Conservation (phyloP, 306 rosid genomes). For the Hylodesmum podocarpum region DNA sequence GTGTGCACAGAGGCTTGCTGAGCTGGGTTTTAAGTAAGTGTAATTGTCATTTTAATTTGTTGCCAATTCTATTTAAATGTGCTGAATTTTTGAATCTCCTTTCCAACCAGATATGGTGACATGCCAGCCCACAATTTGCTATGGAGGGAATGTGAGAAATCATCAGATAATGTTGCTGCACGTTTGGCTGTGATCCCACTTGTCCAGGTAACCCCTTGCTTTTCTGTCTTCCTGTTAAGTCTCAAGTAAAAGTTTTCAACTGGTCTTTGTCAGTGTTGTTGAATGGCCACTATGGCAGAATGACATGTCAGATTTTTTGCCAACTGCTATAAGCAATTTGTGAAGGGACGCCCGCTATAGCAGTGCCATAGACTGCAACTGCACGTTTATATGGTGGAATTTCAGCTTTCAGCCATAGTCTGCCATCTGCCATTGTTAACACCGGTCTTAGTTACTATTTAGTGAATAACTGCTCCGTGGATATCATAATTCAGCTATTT, state of each 20-base stretch:
- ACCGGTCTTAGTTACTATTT: slow-evolving; percentile 10
- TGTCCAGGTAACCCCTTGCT: slow-evolving; percentile 61
- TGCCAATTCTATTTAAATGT: slow-evolving; percentile 22
- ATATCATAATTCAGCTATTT: neutral
- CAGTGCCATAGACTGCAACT: no score
- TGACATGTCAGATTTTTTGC: no score
- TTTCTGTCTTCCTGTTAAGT: neutral
- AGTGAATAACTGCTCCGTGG: neutral
- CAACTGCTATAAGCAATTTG: no score
- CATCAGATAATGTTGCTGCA: slow-evolving; percentile 87
- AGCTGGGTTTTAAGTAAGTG: slow-evolving; percentile 90
- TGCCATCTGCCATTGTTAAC: no score
- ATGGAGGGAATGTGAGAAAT: slow-evolving; percentile 94
- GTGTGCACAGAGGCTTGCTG: slow-evolving; percentile 97
- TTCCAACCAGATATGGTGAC: slow-evolving; percentile 79
- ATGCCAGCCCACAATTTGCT: slow-evolving; percentile 96
- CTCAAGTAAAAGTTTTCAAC: no score
- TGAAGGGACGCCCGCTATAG: no score
- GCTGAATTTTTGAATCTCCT: slow-evolving; percentile 32
- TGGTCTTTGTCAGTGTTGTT: no score
- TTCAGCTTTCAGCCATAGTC: no score
- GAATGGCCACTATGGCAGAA: no score
- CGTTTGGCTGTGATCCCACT: slow-evolving; percentile 90
- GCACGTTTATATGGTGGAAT: no score
- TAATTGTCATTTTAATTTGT: slow-evolving; percentile 3